Evolutionary conservation across 164 flowering plant genomes (phyloP).

Genomic region (Vitis labrusca): DNA sequence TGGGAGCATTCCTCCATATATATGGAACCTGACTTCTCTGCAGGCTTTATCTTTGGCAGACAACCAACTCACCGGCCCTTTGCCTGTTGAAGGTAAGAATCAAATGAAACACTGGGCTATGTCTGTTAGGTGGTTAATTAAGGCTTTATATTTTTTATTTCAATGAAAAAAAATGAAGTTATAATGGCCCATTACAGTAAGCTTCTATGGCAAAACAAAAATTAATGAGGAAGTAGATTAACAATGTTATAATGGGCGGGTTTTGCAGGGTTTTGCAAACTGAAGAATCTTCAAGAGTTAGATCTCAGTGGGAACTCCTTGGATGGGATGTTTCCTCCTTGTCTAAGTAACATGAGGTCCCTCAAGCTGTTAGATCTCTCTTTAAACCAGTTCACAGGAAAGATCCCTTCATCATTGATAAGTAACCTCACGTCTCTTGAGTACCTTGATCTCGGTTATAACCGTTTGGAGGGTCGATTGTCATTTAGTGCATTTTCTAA

Average conservation of each 20-base stretch:
- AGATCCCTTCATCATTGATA: too few species aligned
- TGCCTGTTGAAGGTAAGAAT: constrained; percentile 10
- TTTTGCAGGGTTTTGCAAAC: not conserved
- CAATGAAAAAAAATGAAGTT: not conserved
- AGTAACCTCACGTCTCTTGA: not conserved
- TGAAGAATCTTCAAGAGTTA: not conserved
- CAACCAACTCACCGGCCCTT: constrained; percentile 7
- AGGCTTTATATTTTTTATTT: too few species aligned
- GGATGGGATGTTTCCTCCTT: not conserved
- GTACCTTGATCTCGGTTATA: too few species aligned
- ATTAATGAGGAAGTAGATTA: not conserved
- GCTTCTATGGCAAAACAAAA: not conserved
- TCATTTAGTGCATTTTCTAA: not conserved
- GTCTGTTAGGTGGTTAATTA: too few species aligned
- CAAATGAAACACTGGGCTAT: not conserved
- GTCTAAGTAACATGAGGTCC: not conserved
- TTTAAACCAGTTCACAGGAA: too few species aligned
- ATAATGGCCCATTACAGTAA: too few species aligned
- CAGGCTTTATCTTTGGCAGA: constrained; percentile 1
- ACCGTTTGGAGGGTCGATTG: too few species aligned
- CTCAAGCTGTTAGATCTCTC: too few species aligned
- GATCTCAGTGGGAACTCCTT: not conserved
- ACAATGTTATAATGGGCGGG: not conserved
- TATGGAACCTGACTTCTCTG: constrained; percentile 5
- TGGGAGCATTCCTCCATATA: not conserved